Evolutionary conservation across 2,329 filamentous ascomycete species (phyloP), one percentile per base, ranked within the genome.

Genomic region (Xylariaceae sp.): DNA sequence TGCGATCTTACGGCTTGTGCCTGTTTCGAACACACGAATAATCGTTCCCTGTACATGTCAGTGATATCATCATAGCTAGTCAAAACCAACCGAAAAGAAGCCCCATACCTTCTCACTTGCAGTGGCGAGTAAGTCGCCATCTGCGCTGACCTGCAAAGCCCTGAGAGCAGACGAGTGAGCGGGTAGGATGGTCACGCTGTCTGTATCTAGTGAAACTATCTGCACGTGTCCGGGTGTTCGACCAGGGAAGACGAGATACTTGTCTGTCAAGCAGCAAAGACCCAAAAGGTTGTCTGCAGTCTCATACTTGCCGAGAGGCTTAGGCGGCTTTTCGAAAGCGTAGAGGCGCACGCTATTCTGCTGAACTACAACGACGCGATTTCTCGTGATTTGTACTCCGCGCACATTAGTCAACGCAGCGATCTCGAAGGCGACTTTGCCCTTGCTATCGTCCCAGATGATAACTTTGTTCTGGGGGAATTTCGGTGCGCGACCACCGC

Each of bases 111-210:
- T 89, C 70, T 96, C 89, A 69, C 92, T 96, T 11, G 93, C 93
- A 1, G 91, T 97, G 13, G 92, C 94, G 31, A 97, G 75, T 14
- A 95, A 72, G 45, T 90, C 82, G 3, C 89, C 91, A 65, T 96
- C 89, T 0, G 79, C 79, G 60, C 90, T 96, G 34, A 99, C 74
- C 11, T 86, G 82, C 59, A 99, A 78, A 40, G 91, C 90, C 54
- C 88, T 83, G 16, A 99, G 75, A 0, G 88, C 78, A 1, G 88
- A 87, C 5, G 87, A 86, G 68, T 99, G 94, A 3, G 93, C 94
- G 1, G 91, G 90, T 53, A 97, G 90, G 68, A 99, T 96, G 73
- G 88, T 95, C 58, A 97, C 90, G 63, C 89, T 93, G 45, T 86
- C 85, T 0, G 85, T 90, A 16, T 78, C 76, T 11, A 95, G 72